Evolutionary conservation across 495 filamentous ascomycete species (phyloP), one percentile per base, ranked within the genome.

Genomic region (Penicillium pancosmium): DNA sequence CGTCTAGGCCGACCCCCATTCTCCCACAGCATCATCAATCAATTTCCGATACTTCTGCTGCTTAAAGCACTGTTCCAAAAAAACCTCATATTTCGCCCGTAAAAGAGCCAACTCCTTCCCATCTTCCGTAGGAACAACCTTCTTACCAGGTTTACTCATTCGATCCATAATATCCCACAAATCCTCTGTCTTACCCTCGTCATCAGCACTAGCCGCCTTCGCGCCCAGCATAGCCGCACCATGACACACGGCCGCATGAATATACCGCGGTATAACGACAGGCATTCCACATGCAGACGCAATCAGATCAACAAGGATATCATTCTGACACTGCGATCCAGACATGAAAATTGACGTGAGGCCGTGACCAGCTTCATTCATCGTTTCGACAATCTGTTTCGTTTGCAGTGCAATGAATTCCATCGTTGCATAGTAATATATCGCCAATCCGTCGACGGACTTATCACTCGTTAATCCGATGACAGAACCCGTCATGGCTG

Each of bases 401-500:
- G 94, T 98, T 74, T 98, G 94, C 67, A 97, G 80, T 5, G 93
- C 93, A 63, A 98, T 97, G 73, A 97, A 98, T 74, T 98, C 94
- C 82, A 98, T 89, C 0, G 92, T 91, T 19, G 82, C 88, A 64
- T 97, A 97, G 76, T 98, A 98, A 70, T 93, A 86, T 13, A 96
- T 78, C 5, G 93, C 92, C 33, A 98, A 83, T 43, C 89, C 86
- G 65, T 97, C 91, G 27, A 94, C 82, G 65, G 85, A 87, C 58
- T 88, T 90, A 70, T 98, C 93, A 53, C 84, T 88, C 70, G 86
- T 89, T 34, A 98, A 79, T 6, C 94, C 94, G 55, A 96, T 86
- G 47, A 94, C 82, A 1, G 92, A 86, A 33, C 94, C 94, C 31
- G 86, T 86, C 94, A 98, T 98, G 69, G 84, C 86, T 1, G 93